Base-by-base conservation (phyloP, 495 filamentous ascomycete genomes). In the Penicillium angulare region DNA sequence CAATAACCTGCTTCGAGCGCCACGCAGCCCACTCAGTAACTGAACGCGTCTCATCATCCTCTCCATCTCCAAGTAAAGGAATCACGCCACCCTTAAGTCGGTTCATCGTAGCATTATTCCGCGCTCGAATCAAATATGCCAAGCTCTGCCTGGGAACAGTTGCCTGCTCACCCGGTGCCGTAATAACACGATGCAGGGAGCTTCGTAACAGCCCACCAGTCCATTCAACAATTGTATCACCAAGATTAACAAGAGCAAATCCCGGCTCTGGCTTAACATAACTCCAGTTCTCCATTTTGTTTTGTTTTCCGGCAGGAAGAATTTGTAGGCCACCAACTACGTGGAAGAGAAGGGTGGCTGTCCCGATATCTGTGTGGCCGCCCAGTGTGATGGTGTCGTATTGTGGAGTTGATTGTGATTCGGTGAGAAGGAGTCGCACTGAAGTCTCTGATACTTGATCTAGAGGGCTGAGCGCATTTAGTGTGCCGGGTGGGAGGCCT, bases 141-240 rank as follows among this genome's bases (percentile, higher is more conserved):
- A 74, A 20, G 43, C 64, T 69, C 21, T 61, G 55, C 9, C 66
- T 36, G 7, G 50, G 41, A 10, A 51, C 53, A 9, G 33, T 51
- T 8, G 43, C 63, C 57, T 74, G 71, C 40, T 66, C 63, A n/a
- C 68, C 66, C 0, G 64, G 69, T 10, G 71, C 51, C 1, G 54
- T 50, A 3, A 63, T 52, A 6, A 75, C 71, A 12, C 72, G 65
- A 55, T 76, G 73, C 48, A 71, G 40, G 2, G 50, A 56, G 34
- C 52, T 63, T 12, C 64, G 60, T 42, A 75, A 54, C 10, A 68
- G 21, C 7, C 68, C 72, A 24, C 60, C 65, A 4, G 67, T 71
- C 57, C 66, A 72, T 45, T 69, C 59, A 7, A 67, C 70, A 16
- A 71, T 50, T 0, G 69, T 61, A 44, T 76, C 73, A 7, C 72